phyloP scores from a whole-genome alignment of 2,329 filamentous ascomycete genomes.

The Neopestalotiopsis sp. region DNA sequence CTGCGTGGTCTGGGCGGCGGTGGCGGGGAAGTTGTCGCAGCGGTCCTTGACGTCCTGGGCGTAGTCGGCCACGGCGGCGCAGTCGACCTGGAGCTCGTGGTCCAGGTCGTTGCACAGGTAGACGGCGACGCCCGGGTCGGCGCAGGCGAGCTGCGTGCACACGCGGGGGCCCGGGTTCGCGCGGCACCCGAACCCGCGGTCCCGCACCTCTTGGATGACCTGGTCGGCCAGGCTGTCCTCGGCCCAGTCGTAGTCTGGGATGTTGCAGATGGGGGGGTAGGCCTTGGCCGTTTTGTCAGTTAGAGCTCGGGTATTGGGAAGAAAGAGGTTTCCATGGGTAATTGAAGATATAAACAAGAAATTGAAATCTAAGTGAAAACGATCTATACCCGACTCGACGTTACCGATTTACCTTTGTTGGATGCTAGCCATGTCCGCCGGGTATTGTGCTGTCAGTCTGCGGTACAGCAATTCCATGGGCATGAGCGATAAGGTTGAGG shows the following conservation, averaged over 20 bases:
- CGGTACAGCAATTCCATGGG: neutral
- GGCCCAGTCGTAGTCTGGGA: constrained; percentile 1
- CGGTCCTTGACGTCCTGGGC: constrained; percentile 12
- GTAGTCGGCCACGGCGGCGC: constrained; percentile 7
- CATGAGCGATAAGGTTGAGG: neutral
- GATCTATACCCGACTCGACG: no score
- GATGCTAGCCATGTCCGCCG: constrained; percentile 8
- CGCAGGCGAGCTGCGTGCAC: constrained; percentile 9
- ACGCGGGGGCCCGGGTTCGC: neutral
- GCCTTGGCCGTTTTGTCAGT: neutral
- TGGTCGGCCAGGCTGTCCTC: neutral
- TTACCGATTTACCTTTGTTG: neutral
- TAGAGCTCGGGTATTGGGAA: neutral
- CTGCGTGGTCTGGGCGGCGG: neutral
- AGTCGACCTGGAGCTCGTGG: neutral
- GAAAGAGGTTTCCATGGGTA: neutral
- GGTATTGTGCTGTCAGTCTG: neutral
- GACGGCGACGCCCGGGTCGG: neutral
- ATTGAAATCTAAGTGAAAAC: neutral
- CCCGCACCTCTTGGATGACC: neutral
- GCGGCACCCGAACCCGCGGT: neutral
- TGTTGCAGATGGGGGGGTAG: neutral
- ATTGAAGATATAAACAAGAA: neutral
- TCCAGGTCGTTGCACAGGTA: constrained; percentile 14
- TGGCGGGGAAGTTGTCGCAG: constrained; percentile 2